Evolutionary conservation across 331 rosid genomes (phyloP).

Genomic region (Phaseolus coccineus): DNA sequence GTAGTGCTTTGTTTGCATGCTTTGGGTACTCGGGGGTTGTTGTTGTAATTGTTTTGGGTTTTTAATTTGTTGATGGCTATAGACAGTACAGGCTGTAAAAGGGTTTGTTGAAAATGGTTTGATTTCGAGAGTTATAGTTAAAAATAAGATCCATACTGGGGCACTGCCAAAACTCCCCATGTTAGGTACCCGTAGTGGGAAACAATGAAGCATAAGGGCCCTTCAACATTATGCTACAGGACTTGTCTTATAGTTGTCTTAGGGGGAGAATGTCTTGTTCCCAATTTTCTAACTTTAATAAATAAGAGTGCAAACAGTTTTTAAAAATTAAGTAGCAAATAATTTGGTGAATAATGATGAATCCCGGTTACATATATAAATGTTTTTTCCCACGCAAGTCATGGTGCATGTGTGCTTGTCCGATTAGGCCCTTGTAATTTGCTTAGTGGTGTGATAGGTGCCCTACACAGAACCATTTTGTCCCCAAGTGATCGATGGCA

Average conservation of each 20-base stretch:
- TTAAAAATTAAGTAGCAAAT: neutral
- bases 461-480: constrained; percentile 52
- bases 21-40: constrained; percentile 43
- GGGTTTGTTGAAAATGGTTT: constrained; percentile 55
- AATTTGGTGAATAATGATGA: constrained; percentile 31
- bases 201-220: constrained; percentile 72
- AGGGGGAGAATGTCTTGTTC: constrained; percentile 45
- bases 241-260: constrained; percentile 74
- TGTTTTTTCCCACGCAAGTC: constrained; percentile 42
- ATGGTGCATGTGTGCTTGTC: constrained; percentile 56
- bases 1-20: constrained; percentile 40
- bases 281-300: constrained; percentile 31
- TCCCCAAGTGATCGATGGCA: constrained; percentile 45
- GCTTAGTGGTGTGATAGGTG: constrained; percentile 46
- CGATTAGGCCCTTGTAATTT: constrained; percentile 50
- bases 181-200: constrained; percentile 72
- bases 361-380: neutral
- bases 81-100: constrained; percentile 70
- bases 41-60: constrained; percentile 43
- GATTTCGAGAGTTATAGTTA: constrained; percentile 42
- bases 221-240: constrained; percentile 47
- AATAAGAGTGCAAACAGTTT: neutral
- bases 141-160: constrained; percentile 42
- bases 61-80: constrained; percentile 38
- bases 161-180: constrained; percentile 54